Evolutionary conservation across 164 flowering plant species (phyloP), one percentile per base, ranked within the genome.

Genomic region (Vitis rupestris): DNA sequence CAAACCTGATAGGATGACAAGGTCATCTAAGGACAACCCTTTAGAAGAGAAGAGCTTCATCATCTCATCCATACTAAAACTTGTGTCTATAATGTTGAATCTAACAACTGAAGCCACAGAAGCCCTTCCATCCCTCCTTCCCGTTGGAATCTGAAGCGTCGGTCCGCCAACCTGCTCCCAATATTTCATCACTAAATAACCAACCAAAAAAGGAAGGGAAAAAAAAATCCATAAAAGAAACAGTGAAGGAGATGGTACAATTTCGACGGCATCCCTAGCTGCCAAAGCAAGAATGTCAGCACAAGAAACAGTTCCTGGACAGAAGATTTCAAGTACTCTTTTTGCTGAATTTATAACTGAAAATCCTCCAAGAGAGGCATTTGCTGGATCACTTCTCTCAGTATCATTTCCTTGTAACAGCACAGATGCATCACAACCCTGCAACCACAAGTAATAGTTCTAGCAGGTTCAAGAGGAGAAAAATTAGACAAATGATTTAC

Each of bases 401-500:
- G 88, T 86, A 12, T 72, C 80, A 61, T 85, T 82, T 66, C 97
- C 97, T 79, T 82, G 79, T 48, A 90, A 23, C 11, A 92, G 75
- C 30, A 92, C 85, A 16, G 97, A 92, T 57, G 84, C 96, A 82
- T 92, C 96, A 72, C 97, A 92, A 1, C 97, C 97, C 96, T 90
- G 76, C 12, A 44, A 50, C 3, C 29, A 50, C 56, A 17, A 54
- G 19, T 62, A 60, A 30, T 19, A 64, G 10, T 50, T 17, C 10
- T 19, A 48, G 17, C 9, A 31, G 37, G 1, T 11, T 6, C 17
- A 30, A 9, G 59, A 11, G 19, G 11, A 19, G 30, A 55, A 37
- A 37, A 37, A 37, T 37, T 3, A 6, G 0, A 37, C 7, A 37
- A 37, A 23, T 23, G 27, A 23, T 23, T 1, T 23, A 23, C 27